These are phyloP conservation scores for Peronospora belbahrii DNA, from an alignment of 352 stramenopile species.

Conservation along the genomic window DNA sequence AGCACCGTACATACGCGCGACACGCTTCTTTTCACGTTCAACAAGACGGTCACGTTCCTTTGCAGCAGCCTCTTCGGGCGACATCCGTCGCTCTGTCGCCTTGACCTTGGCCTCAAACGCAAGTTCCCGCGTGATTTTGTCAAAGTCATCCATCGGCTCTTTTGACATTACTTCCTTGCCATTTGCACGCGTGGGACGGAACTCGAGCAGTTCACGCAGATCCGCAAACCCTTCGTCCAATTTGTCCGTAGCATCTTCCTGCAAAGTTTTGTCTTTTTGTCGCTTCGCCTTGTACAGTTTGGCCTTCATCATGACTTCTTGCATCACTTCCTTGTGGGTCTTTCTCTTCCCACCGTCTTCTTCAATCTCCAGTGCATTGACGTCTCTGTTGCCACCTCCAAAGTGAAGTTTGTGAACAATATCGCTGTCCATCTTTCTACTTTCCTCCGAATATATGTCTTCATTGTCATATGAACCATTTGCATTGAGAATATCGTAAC, in stretches of 20 bases:
- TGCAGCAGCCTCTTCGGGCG: slow-evolving; percentile 89
- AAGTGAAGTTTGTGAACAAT: slow-evolving; percentile 86
- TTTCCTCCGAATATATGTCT: slow-evolving; percentile 65
- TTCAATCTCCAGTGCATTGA: slow-evolving; percentile 5
- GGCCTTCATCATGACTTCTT: slow-evolving; percentile 88
- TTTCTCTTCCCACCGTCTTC: slow-evolving; percentile 47
- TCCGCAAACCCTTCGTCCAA: slow-evolving; percentile 69
- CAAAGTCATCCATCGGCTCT: slow-evolving; percentile 76
- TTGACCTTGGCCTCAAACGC: slow-evolving; percentile 90
- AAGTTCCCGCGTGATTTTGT: slow-evolving; percentile 69
- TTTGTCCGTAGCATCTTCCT: slow-evolving; percentile 71
- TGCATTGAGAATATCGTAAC: slow-evolving; percentile 59
- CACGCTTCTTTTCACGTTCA: slow-evolving; percentile 88
- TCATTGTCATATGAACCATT: slow-evolving; percentile 54
- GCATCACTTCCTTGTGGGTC: slow-evolving; percentile 85
- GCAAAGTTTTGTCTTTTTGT: slow-evolving; percentile 77
- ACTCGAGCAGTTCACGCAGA: slow-evolving; percentile 63
- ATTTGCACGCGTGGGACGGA: slow-evolving; percentile 64
- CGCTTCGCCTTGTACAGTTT: slow-evolving; percentile 87
- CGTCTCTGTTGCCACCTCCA: slow-evolving; percentile 40
- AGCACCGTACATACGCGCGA: slow-evolving; percentile 92
- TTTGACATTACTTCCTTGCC: slow-evolving; percentile 46
- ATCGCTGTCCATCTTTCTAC: slow-evolving; percentile 60
- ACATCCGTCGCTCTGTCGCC: slow-evolving; percentile 91
- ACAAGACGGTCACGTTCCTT: slow-evolving; percentile 88